Percentiles rank a stretch among this genome's conserved stretches.
Conservation (phyloP, 768 basidiomycete genomes). For the Psilocybe tampanensis region DNA sequence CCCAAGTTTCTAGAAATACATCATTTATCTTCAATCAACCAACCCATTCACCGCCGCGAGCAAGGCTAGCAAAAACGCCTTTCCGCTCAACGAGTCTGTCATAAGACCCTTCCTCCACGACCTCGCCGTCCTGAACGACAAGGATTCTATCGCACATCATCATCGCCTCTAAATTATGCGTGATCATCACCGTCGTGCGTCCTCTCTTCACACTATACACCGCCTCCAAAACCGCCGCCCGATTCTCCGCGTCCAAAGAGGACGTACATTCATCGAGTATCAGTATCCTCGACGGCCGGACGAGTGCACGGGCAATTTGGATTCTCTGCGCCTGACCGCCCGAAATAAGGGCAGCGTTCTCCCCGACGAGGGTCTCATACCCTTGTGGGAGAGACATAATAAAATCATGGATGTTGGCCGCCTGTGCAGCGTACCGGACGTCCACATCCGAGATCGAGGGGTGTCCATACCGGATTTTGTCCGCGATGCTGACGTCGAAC, state of each 20-base stretch:
- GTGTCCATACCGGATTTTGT: conserved; percentile 86
- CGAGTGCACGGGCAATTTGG: conserved; percentile 88
- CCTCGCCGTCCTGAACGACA: conserved; percentile 72
- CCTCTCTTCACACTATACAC: conserved; percentile 59
- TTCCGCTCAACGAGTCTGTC: conserved; percentile 63
- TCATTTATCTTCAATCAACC: conserved; percentile 6
- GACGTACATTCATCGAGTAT: conserved; percentile 95
- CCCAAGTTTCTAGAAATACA: no score
- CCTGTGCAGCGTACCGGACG: conserved; percentile 69
- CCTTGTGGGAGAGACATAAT: conserved; percentile 77
- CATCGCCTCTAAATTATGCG: no score
- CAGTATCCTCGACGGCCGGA: conserved; percentile 68
- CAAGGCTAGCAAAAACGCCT: conserved; percentile 68
- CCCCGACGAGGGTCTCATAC: conserved; percentile 87
- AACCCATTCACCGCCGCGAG: conserved; percentile 64
- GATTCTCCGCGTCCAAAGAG: conserved; percentile 85
- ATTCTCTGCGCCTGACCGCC: conserved; percentile 95
- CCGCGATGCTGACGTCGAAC: conserved; percentile 84
- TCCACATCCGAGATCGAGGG: conserved; percentile 50
- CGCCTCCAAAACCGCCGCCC: conserved; percentile 81
- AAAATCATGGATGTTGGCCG: conserved; percentile 88
- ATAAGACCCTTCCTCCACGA: conserved; percentile 80
- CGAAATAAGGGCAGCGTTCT: conserved; percentile 86
- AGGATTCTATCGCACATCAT: conserved; percentile 88
- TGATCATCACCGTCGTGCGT: conserved; percentile 88